phyloP scores from a whole-genome alignment of 2,329 filamentous ascomycete genomes.

The Hypoxylon sp. region DNA sequence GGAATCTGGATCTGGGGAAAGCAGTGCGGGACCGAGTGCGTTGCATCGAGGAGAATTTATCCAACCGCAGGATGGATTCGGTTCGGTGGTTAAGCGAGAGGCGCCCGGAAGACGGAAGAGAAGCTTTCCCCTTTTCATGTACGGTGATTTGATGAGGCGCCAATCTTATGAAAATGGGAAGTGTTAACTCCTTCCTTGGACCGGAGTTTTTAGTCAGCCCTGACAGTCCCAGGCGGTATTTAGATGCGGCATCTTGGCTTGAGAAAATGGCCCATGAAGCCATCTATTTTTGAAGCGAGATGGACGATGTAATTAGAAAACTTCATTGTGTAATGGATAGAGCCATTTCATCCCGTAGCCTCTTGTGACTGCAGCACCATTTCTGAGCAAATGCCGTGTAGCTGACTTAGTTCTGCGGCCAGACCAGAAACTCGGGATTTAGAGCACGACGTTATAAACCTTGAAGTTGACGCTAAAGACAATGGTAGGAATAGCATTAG shows the following conservation, averaged over 20 bases:
- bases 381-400: not conserved
- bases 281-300: not conserved
- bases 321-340: not conserved
- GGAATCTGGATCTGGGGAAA: constrained; percentile 35
- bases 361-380: not conserved
- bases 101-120: constrained; percentile 13
- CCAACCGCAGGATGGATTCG: constrained; percentile 27
- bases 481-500: constrained; percentile 8
- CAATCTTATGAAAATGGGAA: not conserved
- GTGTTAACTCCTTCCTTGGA: not conserved
- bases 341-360: not conserved
- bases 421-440: constrained; percentile 16
- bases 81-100: constrained; percentile 20
- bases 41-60: constrained; percentile 38
- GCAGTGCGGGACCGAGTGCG: constrained; percentile 29
- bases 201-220: not conserved
- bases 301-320: not conserved
- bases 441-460: constrained; percentile 2
- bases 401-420: not conserved
- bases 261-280: not conserved
- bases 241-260: not conserved
- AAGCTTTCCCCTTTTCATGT: constrained; percentile 3
- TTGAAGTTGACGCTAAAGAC: constrained; percentile 3
- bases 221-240: not conserved
- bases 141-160: constrained; percentile 1